Conservation (phyloP, 805 yeast genomes). For the Spencermartinsiella europaea region DNA sequence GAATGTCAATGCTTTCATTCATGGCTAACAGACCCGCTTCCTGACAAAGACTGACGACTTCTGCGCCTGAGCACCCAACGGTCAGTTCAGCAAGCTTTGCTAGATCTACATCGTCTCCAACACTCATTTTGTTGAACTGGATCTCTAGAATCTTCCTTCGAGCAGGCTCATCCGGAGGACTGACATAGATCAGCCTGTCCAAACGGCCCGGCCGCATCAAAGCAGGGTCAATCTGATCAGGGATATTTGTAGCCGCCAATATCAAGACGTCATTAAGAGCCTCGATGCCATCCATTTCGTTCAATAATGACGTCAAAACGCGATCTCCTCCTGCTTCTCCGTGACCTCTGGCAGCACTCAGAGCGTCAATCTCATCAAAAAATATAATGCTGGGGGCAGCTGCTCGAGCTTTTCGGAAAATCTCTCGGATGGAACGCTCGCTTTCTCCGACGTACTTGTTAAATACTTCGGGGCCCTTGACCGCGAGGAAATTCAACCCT, state of each 20-base stretch:
- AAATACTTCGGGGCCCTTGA: constrained; percentile 94
- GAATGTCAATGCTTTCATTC: constrained; percentile 58
- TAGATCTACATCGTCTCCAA: constrained; percentile 47
- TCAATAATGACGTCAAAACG: constrained; percentile 82
- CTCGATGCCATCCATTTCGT: constrained; percentile 97
- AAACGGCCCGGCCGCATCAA: constrained; percentile 91
- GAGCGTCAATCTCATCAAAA: constrained; percentile 95
- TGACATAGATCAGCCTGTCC: constrained; percentile 87
- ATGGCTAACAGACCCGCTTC: constrained; percentile 95
- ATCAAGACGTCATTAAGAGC: constrained; percentile 89
- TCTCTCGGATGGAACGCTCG: constrained; percentile 88
- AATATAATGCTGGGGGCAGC: constrained; percentile 93
- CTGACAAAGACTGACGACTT: constrained; percentile 83
- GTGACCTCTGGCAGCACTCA: constrained; percentile 68
- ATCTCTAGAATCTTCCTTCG: constrained; percentile 72
- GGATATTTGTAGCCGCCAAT: constrained; percentile 95
- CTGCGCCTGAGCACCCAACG: constrained; percentile 96
- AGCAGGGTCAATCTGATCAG: constrained; percentile 90
- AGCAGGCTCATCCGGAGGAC: constrained; percentile 84
- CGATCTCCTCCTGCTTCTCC: constrained; percentile 60
- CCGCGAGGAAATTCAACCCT: constrained; percentile 88
- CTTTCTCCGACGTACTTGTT: constrained; percentile 96
- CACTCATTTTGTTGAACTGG: constrained; percentile 58
- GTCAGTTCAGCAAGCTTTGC: constrained; percentile 54
- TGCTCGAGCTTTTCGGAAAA: constrained; percentile 88